Conservation (phyloP, 2,329 filamentous ascomycete species). For the Scytalidium sp. region DNA sequence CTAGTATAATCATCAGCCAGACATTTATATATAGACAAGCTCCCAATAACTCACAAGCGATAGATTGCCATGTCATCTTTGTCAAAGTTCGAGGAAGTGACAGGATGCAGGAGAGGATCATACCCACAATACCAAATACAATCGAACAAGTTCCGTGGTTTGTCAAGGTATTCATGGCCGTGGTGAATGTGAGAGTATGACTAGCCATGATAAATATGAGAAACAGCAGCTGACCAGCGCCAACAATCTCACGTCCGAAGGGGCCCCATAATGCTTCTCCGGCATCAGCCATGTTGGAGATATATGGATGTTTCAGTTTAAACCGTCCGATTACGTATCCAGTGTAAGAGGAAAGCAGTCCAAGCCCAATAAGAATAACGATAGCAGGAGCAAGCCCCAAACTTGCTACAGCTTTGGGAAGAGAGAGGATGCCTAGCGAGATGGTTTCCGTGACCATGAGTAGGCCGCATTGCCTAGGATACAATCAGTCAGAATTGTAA, state of each 20-base stretch:
- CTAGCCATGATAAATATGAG: conserved; percentile 60
- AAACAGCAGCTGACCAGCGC: conserved; percentile 47
- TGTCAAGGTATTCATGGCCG: conserved; percentile 56
- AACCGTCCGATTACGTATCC: conserved; percentile 60
- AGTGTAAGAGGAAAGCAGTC: conserved; percentile 56
- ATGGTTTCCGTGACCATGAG: conserved; percentile 49
- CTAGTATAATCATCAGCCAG: conserved; percentile 22
- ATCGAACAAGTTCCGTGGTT: conserved; percentile 52
- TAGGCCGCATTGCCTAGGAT: no score
- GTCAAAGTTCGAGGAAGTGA: conserved; percentile 53
- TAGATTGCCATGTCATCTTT: conserved; percentile 51
- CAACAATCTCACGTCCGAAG: conserved; percentile 48
- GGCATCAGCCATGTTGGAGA: conserved; percentile 54
- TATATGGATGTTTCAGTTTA: conserved; percentile 48
- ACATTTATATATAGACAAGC: not conserved
- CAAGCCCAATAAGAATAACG: conserved; percentile 50
- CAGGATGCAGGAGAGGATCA: conserved; percentile 47
- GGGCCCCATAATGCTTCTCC: conserved; percentile 49
- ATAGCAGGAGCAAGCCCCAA: conserved; percentile 23
- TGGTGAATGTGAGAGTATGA: conserved; percentile 56
- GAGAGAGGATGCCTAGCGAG: conserved; percentile 33
- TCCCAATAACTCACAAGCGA: conserved; percentile 41
- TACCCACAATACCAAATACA: conserved; percentile 48
- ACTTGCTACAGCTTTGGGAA: conserved; percentile 21
- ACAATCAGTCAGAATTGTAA: no score